phyloP scores from a whole-genome alignment of 2,329 filamentous ascomycete genomes.

The Shiraia bambusicola region DNA sequence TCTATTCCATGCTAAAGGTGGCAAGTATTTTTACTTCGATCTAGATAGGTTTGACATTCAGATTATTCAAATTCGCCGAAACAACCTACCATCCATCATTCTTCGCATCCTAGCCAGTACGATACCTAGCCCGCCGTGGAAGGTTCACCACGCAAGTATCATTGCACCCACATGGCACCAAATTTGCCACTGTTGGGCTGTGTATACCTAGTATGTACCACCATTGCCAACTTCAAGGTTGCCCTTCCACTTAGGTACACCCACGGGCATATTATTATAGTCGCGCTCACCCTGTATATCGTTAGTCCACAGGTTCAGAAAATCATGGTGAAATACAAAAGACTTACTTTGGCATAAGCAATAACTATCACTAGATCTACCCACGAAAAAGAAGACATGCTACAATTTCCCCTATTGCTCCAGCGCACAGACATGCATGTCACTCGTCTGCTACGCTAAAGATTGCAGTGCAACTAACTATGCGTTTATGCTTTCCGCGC shows the following conservation, averaged over 20 bases:
- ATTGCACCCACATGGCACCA: constrained; percentile 19
- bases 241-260: constrained; percentile 19
- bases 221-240: constrained; percentile 25
- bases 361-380: constrained; percentile 19
- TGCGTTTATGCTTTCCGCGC: too few species aligned
- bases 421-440: too few species aligned
- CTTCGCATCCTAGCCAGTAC: constrained; percentile 7
- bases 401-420: constrained; percentile 3
- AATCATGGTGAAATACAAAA: background rate
- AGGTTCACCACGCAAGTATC: constrained; percentile 17
- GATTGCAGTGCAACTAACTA: too few species aligned
- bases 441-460: too few species aligned
- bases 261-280: constrained; percentile 13
- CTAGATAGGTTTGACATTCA: constrained; percentile 1
- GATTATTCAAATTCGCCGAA: constrained; percentile 4
- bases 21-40: background rate
- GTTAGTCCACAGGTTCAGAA: too few species aligned
- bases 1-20: background rate
- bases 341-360: constrained; percentile 21
- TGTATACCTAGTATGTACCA: constrained; percentile 11
- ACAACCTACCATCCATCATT: constrained; percentile 13
- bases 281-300: constrained; percentile 20
- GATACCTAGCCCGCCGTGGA: constrained; percentile 8
- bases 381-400: constrained; percentile 18
- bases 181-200: constrained; percentile 18